Base-by-base conservation (phyloP, 2,329 filamentous ascomycete genomes). In the Clonostachys chloroleuca region DNA sequence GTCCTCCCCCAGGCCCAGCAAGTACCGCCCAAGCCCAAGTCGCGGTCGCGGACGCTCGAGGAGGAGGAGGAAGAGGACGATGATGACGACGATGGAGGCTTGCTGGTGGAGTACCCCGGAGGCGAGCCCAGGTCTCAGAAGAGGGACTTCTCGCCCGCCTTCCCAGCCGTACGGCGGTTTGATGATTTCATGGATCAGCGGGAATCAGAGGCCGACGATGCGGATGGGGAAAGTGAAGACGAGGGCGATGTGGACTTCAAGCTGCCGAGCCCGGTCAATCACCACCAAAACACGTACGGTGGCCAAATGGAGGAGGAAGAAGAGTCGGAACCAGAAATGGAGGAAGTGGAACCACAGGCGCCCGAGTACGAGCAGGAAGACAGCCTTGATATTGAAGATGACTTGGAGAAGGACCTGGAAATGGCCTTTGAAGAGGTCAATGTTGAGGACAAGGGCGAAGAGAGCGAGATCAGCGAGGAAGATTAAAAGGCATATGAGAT, bases 381-480 rank as follows among this genome's bases (percentile, higher is more conserved):
- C 6, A 63, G 59, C 12, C 62, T 59, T 57, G 60, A 67, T 45
- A 51, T 67, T 35, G 65, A 64, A 46, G 63, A 63, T 18, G 68
- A 72, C 17, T 55, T 73, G 42, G 78, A 78, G 49, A 77, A 78
- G 56, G 78, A 82, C 54, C 68, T 84, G 59, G 78, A 80, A 54
- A 77, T 77, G 35, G 50, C 50, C 2, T 52, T 52, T 33, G 50
- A 52, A 30, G 50, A 41, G 16, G 40, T 75, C 50, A 69, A 75
- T 24, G 76, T 70, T 35, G 75, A 68, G 50, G 68, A 73, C 6
- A 34, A 34, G 30, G 71, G 74, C 24, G 79, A 81, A 45, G 81
- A 85, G 61, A 85, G 81, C 53, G 80, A 83, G 54, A 81, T 85
- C 46, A 85, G 82, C 53, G 82, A 85, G 59, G 82, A 85, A 60